A percentile compares a stretch with the other conserved stretches of the same genome.
Evolutionary conservation across 139 green algal species (phyloP).

Genomic region (Astrephomene gubernaculifera): DNA sequence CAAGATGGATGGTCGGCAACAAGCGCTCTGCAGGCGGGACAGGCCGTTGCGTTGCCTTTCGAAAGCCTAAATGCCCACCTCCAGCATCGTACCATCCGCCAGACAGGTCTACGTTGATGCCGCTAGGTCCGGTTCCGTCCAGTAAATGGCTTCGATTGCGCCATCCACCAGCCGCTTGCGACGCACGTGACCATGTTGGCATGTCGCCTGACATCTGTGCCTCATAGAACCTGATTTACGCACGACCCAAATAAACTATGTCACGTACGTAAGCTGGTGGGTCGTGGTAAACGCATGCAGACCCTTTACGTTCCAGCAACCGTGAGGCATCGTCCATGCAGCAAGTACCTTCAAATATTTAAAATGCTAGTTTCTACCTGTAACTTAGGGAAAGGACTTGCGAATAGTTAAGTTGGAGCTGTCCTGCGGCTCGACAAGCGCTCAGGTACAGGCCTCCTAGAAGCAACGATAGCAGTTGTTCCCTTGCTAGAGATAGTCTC

Average conservation of each 20-base stretch:
- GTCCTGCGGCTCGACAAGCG: no score
- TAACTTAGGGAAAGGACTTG: not conserved
- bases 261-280: no score
- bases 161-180: slow-evolving; percentile 12
- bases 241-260: no score
- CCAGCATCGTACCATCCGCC: slow-evolving; percentile 36
- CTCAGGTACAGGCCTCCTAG: no score
- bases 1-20: not conserved
- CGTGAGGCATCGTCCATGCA: not conserved
- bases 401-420: no score
- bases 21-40: not conserved
- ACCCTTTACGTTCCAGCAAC: not conserved
- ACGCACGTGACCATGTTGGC: slow-evolving; percentile 9
- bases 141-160: not conserved
- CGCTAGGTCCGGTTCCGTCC: not conserved
- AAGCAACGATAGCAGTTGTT: no score
- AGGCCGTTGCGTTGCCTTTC: not conserved
- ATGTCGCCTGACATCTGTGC: slow-evolving; percentile 31
- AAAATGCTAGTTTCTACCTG: not conserved
- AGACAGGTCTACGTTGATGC: slow-evolving; percentile 3
- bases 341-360: not conserved
- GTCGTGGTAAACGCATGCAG: no score
- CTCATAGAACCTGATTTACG: slow-evolving; percentile 44
- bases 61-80: not conserved
- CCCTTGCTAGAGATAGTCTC: no score